These are phyloP conservation scores for Boehmeria nivea DNA, from an alignment of 306 rosid genomes.

Conservation along the genomic window DNA sequence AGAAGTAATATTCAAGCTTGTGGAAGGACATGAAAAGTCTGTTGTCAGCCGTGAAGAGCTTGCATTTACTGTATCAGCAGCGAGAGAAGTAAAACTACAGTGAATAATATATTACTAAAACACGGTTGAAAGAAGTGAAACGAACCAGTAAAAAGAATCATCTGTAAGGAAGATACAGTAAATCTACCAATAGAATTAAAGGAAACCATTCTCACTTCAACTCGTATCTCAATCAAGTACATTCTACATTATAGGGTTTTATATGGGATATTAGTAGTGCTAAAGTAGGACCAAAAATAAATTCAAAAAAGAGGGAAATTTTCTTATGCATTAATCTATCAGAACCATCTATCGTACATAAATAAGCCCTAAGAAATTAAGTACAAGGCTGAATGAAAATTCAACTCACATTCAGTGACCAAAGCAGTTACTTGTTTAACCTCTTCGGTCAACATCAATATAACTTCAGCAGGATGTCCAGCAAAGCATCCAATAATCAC, in stretches of 20 bases:
- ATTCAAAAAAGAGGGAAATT: no score
- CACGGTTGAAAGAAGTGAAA: no score
- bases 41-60: conserved; percentile 42
- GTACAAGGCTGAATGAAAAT: conserved; percentile 3
- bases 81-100: conserved; percentile 20
- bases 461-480: conserved; percentile 93
- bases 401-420: conserved; percentile 73
- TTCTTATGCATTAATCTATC: neutral
- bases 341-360: conserved; percentile 4
- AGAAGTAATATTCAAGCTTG: conserved; percentile 52
- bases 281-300: neutral
- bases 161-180: neutral
- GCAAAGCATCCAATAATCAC: conserved; percentile 75
- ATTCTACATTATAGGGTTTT: no score
- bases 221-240: neutral
- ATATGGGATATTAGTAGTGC: no score
- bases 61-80: conserved; percentile 52
- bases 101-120: conserved; percentile 22
- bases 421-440: conserved; percentile 55
- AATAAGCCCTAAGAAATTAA: conserved; percentile 3
- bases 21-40: conserved; percentile 55
- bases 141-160: no score
- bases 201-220: neutral
- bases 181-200: neutral
- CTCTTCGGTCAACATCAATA: conserved; percentile 68